A percentile compares a stretch with the other conserved stretches of the same genome.
Evolutionary conservation across 1,139 yeast genomes (phyloP).

Genomic region (Protomyces inouyei): DNA sequence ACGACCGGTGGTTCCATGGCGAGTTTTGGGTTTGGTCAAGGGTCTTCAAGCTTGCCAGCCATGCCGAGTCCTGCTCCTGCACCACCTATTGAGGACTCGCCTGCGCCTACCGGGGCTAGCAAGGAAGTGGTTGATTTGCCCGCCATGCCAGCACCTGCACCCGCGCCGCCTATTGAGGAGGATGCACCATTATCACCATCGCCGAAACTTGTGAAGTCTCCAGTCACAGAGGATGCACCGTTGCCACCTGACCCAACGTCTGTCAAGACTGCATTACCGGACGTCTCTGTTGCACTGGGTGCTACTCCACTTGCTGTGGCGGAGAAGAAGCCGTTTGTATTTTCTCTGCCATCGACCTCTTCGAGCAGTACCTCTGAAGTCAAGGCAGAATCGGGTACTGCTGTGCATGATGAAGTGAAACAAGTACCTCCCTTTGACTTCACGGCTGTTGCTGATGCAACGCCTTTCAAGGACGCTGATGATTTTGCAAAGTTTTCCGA

Average conservation of each 20-base stretch:
- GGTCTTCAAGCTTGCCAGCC: too few species aligned
- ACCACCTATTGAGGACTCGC: background rate
- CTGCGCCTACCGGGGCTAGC: background rate
- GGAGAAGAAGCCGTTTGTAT: background rate
- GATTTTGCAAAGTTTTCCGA: background rate
- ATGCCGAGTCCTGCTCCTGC: background rate
- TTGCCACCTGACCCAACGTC: background rate
- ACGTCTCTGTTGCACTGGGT: background rate
- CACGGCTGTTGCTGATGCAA: background rate
- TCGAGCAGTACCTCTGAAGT: background rate
- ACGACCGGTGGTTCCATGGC: background rate
- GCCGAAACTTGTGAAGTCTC: background rate
- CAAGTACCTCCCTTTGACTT: constrained; percentile 5
- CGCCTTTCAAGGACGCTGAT: background rate
- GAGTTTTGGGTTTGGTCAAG: background rate
- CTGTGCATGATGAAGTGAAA: background rate
- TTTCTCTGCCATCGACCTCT: background rate
- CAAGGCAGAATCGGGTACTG: background rate
- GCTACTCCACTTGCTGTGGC: background rate
- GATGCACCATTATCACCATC: background rate
- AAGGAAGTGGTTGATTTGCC: background rate
- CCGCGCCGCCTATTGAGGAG: background rate
- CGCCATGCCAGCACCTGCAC: background rate
- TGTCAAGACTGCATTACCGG: background rate
- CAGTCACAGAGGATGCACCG: background rate